Base-by-base conservation (phyloP, 1,139 yeast genomes). In the Scheffersomyces cryptocercus region DNA sequence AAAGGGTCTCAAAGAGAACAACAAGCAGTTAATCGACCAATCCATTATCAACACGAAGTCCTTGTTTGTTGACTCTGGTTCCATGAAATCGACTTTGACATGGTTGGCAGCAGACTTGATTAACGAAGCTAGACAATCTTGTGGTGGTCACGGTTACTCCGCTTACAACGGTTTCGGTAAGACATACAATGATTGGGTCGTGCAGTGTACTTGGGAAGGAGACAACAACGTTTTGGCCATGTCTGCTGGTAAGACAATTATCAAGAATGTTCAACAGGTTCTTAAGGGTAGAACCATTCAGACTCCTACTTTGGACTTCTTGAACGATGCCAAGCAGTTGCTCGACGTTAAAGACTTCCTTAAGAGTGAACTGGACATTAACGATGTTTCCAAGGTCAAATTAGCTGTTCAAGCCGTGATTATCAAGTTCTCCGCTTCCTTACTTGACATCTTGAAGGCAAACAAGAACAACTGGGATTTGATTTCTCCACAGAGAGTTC, bases 151-250 rank as follows among this genome's bases (percentile, higher is more conserved):
- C 61, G 97, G 97, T 37, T 90, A 90, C 68, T 88, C 95, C 24
- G 81, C 91, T 14, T 90, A 90, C 70, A 82, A 88, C 53, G 96
- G 93, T 3, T 88, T 90, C 61, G 96, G 96, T 43, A 88, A 86
- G 62, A 93, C 91, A 29, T 88, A 81, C 67, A 79, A 81, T 50
- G 97, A 90, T 65, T 91, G 96, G 90, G 96, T 88, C 29, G 97
- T 90, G 39, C 96, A 90, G 70, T 88, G 96, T 68, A 90, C 97
- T 24, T 90, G 97, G 97, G 97, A 90, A 72, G 97, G 97, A 67
- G 97, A 90, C 66, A 90, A 90, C 73, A 89, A 85, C 59, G 85
- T 90, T 40, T 75, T 90, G 55, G 88, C 90, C 8, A 81, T 88
- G 65, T 84, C 90, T 48, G 82, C 90, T 50, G 97, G 97, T 52